phyloP scores from a whole-genome alignment of 1,284 basidiomycete genomes.

The Wallemia mellicola region DNA sequence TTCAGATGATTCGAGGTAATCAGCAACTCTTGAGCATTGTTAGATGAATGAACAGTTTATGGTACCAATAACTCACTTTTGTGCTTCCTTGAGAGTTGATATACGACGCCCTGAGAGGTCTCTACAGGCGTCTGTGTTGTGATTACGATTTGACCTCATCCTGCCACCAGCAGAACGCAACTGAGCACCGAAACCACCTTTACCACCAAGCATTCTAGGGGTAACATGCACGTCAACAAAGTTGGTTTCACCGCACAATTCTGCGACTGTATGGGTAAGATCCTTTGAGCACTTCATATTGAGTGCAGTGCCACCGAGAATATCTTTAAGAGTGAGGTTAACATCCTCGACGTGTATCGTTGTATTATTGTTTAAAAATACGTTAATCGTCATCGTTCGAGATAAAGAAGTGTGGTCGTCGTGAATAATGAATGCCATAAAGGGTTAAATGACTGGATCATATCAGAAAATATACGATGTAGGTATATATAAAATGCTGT shows the following conservation, averaged over 20 bases:
- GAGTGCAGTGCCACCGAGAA: neutral
- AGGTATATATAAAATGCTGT: neutral
- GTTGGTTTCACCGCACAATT: slow-evolving; percentile 7
- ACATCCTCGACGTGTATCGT: neutral
- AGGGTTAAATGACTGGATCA: too few species aligned
- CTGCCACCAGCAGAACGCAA: slow-evolving; percentile 83
- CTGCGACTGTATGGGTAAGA: slow-evolving; percentile 1
- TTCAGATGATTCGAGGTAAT: slow-evolving; percentile 60
- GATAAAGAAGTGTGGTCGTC: too few species aligned
- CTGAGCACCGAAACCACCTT: slow-evolving; percentile 91
- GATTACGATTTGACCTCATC: slow-evolving; percentile 85
- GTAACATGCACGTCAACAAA: slow-evolving; percentile 14
- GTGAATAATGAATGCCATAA: too few species aligned
- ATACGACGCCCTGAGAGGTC: slow-evolving; percentile 69
- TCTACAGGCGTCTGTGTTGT: slow-evolving; percentile 79
- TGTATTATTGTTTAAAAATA: neutral
- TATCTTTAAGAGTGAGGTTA: neutral
- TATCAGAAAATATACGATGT: too few species aligned
- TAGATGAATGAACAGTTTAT: neutral
- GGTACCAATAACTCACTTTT: slow-evolving; percentile 28
- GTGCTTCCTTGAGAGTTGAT: slow-evolving; percentile 83
- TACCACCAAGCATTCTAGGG: slow-evolving; percentile 43
- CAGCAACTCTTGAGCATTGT: slow-evolving; percentile 32
- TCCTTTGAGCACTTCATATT: neutral
- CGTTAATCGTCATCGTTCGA: neutral